Evolutionary conservation across 148 eudicot species (phyloP), one percentile per base, ranked within the genome.

Genomic region (Nepenthes gracilis): DNA sequence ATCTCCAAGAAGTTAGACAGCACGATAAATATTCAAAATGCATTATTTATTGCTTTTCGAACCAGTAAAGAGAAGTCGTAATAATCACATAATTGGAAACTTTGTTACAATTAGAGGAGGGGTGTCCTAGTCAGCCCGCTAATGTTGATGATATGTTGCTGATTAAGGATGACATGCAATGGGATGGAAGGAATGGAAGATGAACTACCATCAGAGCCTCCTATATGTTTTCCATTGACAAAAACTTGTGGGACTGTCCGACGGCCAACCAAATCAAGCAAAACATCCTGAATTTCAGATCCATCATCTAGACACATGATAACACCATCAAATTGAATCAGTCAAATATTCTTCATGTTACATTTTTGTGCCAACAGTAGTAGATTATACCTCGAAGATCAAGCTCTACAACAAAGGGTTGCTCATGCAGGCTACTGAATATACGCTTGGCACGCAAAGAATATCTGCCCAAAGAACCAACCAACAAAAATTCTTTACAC

Each of bases 231-330:
- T 57, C 99, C 99, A 60, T 93, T 93, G 47, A 93, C 89, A 78
- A 93, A 93, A 48, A 93, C 83, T 78, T 93, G 99, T 32, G 99
- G 99, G 69, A 93, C 99, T 53, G 99, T 93, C 49, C 86, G 85
- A 33, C 85, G 85, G 38, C 99, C 99, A 36, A 86, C 88, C 75
- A 85, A 71, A 47, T 93, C 92, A 70, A 93, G 82, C 63, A 93
- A 85, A 69, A 88, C 74, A 68, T 81, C 79, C 68, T 93, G 99
- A 69, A 93, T 88, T 45, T 81, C 67, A 64, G 73, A 72, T 6
- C 99, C 99, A 72, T 93, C 96, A 60, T 93, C 99, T 91, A 68
- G 60, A 75, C 52, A 74, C 54, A 47, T 12, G 11, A 54, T 12
- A 62, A 66, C 35, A 47, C 14, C 36, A 74, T 40, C 38, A 60